phyloP scores from a whole-genome alignment of 768 basidiomycete genomes.

The Multifurca ochricompacta region DNA sequence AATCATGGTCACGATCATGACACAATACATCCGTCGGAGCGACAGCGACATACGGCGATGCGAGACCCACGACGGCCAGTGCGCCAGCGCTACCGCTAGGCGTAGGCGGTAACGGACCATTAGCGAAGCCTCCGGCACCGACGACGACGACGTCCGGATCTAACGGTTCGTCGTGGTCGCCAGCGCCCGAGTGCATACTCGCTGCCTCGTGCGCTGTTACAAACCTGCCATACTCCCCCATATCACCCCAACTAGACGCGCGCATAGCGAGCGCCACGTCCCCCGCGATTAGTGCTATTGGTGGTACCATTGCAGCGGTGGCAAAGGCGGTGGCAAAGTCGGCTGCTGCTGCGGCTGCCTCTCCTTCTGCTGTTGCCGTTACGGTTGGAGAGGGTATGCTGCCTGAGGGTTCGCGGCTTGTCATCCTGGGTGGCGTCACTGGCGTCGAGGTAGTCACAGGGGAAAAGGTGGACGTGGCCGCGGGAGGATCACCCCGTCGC shows the following conservation, averaged over 20 bases:
- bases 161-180: conserved; percentile 17
- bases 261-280: conserved; percentile 7
- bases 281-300: background rate
- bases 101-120: conserved; percentile 13
- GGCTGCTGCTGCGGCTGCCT: too few species aligned
- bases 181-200: conserved; percentile 18
- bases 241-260: conserved; percentile 22
- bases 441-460: background rate
- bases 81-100: conserved; percentile 17
- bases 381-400: background rate
- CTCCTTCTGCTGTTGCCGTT: too few species aligned
- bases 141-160: conserved; percentile 20
- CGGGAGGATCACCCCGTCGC: conserved; percentile 11
- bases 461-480: background rate
- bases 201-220: conserved; percentile 3
- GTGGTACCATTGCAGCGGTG: background rate
- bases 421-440: conserved; percentile 6
- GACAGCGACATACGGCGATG: background rate
- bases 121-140: conserved; percentile 19
- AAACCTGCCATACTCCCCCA: conserved; percentile 16
- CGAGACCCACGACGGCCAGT: background rate
- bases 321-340: too few species aligned
- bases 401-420: conserved; percentile 5
- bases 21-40: background rate
- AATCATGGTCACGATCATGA: too few species aligned